Percentiles rank a stretch among this genome's conserved stretches.
Evolutionary conservation across 2,329 filamentous ascomycete genomes (phyloP).

Genomic region (Colletotrichum coccodes): DNA sequence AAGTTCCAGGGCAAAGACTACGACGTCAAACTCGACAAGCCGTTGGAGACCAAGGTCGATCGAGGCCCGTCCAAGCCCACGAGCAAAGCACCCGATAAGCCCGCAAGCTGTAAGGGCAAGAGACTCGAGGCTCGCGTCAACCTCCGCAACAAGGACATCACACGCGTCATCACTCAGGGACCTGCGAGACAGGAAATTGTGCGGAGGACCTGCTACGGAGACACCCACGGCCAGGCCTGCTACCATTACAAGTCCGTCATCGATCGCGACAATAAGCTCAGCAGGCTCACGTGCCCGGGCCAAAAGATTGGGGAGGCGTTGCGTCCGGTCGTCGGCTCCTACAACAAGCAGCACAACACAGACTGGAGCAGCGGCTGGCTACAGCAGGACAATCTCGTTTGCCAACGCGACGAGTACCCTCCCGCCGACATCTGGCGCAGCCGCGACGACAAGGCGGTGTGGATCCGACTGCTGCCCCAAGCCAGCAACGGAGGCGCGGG

Average conservation of each 20-base stretch:
- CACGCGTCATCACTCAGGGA: neutral
- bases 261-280: neutral
- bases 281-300: constrained; percentile 5
- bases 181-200: neutral
- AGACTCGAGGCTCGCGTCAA: neutral
- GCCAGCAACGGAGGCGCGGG: neutral
- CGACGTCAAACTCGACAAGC: constrained; percentile 20
- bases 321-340: neutral
- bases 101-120: neutral
- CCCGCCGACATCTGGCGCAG: constrained; percentile 21
- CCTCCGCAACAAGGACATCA: neutral
- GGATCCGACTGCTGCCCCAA: constrained; percentile 1
- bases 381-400: neutral
- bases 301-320: neutral
- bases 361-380: constrained; percentile 16
- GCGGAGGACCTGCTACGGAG: neutral
- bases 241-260: constrained; percentile 22
- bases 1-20: neutral
- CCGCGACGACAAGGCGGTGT: neutral
- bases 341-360: constrained; percentile 1
- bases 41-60: neutral
- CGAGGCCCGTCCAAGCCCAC: neutral
- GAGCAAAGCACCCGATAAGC: neutral
- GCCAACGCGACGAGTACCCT: constrained; percentile 23
- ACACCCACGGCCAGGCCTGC: constrained; percentile 10